Conservation (phyloP, 352 stramenopile genomes). For the Globisporangium cystogenes region DNA sequence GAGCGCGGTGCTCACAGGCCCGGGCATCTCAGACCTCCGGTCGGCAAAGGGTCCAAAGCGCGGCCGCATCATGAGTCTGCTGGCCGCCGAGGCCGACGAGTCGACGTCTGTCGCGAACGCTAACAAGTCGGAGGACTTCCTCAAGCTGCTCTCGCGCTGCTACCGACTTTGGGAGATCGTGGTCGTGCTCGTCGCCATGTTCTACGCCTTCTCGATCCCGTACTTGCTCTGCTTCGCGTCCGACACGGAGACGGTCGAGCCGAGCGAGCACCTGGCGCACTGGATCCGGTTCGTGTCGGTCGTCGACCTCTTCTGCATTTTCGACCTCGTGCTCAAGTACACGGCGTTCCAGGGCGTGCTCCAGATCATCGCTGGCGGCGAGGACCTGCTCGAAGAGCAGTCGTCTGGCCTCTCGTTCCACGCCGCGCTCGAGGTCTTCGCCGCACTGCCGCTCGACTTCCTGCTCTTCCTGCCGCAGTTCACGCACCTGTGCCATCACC, state of each 20-base stretch:
- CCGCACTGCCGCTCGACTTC: constrained; percentile 46
- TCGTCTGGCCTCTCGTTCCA: constrained; percentile 11
- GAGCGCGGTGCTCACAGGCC: neutral
- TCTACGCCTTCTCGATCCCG: constrained; percentile 54
- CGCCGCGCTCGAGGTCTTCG: constrained; percentile 27
- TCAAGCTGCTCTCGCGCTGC: constrained; percentile 36
- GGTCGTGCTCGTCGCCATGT: constrained; percentile 38
- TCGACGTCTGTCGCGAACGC: neutral
- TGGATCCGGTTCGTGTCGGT: constrained; percentile 33
- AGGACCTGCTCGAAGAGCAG: constrained; percentile 1
- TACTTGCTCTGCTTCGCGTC: constrained; percentile 59
- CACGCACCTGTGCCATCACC: constrained; percentile 13
- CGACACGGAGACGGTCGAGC: constrained; percentile 18
- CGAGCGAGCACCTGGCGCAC: constrained; percentile 9
- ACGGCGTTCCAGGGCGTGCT: constrained; percentile 48
- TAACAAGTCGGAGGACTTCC: constrained; percentile 39
- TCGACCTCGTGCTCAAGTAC: constrained; percentile 47
- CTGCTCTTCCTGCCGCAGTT: constrained; percentile 38
- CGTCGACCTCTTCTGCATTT: constrained; percentile 46
- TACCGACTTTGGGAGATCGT: constrained; percentile 56
- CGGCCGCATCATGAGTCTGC: neutral
- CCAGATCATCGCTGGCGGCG: constrained; percentile 12
- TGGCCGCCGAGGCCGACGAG: neutral
- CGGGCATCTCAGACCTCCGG: neutral
- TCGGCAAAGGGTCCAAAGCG: neutral